Evolutionary conservation across 352 stramenopile genomes (phyloP).

Genomic region (Aphanomyces euteiches): DNA sequence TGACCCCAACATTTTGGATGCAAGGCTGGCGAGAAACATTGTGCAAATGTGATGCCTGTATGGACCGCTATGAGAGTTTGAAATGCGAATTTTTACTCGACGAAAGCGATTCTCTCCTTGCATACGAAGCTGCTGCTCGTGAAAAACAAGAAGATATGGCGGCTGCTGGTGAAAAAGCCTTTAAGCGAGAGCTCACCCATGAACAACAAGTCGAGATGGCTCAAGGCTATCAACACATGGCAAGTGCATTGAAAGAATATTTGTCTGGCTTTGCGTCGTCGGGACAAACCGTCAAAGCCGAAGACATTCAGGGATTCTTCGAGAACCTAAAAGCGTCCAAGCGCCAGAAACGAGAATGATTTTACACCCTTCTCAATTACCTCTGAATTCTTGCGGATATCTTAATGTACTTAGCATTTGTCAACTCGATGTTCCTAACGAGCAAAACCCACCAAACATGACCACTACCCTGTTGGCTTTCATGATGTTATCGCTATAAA

Average conservation of each 20-base stretch:
- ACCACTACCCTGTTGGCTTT: no score
- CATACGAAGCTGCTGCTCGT: slow-evolving; percentile 52
- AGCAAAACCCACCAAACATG: no score
- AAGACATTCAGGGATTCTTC: slow-evolving; percentile 74
- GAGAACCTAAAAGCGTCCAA: slow-evolving; percentile 49
- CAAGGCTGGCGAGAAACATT: slow-evolving; percentile 55
- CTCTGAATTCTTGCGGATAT: no score
- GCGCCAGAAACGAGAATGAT: slow-evolving; percentile 41
- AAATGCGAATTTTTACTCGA: slow-evolving; percentile 63
- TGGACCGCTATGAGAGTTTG: slow-evolving; percentile 45
- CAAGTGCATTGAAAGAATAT: slow-evolving; percentile 62
- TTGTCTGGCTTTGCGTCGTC: slow-evolving; percentile 52
- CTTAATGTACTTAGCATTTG: no score
- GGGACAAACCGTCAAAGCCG: slow-evolving; percentile 59
- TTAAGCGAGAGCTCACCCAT: slow-evolving; percentile 56
- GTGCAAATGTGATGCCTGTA: slow-evolving; percentile 54
- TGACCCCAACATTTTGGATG: slow-evolving; percentile 61
- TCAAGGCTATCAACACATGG: slow-evolving; percentile 68
- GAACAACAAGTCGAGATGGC: slow-evolving; percentile 74
- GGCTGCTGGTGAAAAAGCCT: slow-evolving; percentile 43
- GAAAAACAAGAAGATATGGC: slow-evolving; percentile 37
- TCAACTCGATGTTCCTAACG: no score
- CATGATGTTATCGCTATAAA: no score
- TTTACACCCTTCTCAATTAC: not conserved
- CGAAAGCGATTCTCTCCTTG: slow-evolving; percentile 54